These are phyloP conservation scores for Entelexis sorbosivorans DNA, from an alignment of 1,139 yeast genomes.

Conservation along the genomic window DNA sequence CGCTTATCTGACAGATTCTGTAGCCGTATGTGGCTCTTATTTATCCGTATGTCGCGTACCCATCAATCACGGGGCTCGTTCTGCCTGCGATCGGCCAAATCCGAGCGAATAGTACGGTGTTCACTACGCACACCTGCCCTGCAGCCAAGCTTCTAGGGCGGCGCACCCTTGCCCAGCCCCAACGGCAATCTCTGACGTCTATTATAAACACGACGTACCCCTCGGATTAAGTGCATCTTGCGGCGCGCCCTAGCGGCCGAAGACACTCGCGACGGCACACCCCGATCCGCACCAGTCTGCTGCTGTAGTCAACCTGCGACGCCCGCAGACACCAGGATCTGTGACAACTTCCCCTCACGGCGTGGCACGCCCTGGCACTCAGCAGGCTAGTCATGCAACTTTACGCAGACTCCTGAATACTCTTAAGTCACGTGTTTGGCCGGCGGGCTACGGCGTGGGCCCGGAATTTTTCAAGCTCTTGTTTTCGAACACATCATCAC, in stretches of 20 bases:
- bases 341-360: conserved; percentile 1
- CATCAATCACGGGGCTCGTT: conserved; percentile 7
- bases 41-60: conserved; percentile 7
- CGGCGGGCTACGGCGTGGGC: not conserved
- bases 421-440: not conserved
- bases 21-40: conserved; percentile 1
- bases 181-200: not conserved
- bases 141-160: not conserved
- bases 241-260: too few relatives aligned
- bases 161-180: conserved; percentile 6
- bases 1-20: conserved; percentile 4
- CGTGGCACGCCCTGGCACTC: not conserved
- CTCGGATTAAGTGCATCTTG: not conserved
- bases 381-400: not conserved
- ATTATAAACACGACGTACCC: conserved; percentile 4
- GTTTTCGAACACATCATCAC: not conserved
- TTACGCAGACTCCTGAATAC: not conserved
- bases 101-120: conserved; percentile 7
- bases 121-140: not conserved
- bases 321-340: not conserved
- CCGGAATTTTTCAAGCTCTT: not conserved
- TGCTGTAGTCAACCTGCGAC: not conserved
- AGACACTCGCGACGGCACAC: too few relatives aligned
- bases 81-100: conserved; percentile 8
- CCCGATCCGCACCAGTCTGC: too few relatives aligned